Percentiles rank a stretch among this genome's conserved stretches.
phyloP scores from a whole-genome alignment of 768 basidiomycete species.

The Pleurotus salmoneostramineus region DNA sequence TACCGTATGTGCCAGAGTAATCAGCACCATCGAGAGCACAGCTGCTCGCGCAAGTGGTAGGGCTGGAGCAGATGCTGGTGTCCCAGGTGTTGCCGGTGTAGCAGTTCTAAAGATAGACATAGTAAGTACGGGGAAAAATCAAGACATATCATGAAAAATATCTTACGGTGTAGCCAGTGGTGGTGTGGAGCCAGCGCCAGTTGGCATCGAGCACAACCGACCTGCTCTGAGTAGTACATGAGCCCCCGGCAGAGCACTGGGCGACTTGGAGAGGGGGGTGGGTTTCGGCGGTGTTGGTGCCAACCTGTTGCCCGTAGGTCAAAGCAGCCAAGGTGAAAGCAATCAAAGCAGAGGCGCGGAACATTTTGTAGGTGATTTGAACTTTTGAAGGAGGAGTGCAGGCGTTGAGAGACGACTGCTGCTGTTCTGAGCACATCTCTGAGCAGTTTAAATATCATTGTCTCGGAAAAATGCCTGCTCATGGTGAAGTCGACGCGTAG shows the following conservation, averaged over 20 bases:
- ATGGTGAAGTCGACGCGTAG: neutral
- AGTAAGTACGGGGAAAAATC: no score
- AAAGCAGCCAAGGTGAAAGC: conserved; percentile 4
- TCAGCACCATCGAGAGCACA: conserved; percentile 20
- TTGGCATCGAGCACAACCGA: conserved; percentile 7
- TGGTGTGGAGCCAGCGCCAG: conserved; percentile 8
- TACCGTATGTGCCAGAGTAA: conserved; percentile 33
- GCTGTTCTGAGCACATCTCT: neutral
- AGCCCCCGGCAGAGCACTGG: conserved; percentile 1
- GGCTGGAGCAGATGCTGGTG: conserved; percentile 29
- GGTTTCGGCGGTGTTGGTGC: conserved; percentile 5
- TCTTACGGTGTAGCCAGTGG: conserved; percentile 11
- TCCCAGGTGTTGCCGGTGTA: conserved; percentile 40
- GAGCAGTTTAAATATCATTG: neutral
- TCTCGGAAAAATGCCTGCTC: neutral
- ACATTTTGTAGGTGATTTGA: neutral
- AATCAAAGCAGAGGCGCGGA: conserved; percentile 2
- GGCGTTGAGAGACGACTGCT: neutral
- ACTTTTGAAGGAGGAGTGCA: neutral
- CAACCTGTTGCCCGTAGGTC: conserved; percentile 5
- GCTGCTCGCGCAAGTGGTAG: conserved; percentile 15
- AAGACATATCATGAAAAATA: no score
- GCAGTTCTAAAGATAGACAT: conserved; percentile 13
- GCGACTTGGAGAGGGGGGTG: conserved; percentile 1
- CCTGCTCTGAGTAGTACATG: neutral